Conservation (phyloP, 768 basidiomycete genomes). For the Xerocomellus dryophilus region DNA sequence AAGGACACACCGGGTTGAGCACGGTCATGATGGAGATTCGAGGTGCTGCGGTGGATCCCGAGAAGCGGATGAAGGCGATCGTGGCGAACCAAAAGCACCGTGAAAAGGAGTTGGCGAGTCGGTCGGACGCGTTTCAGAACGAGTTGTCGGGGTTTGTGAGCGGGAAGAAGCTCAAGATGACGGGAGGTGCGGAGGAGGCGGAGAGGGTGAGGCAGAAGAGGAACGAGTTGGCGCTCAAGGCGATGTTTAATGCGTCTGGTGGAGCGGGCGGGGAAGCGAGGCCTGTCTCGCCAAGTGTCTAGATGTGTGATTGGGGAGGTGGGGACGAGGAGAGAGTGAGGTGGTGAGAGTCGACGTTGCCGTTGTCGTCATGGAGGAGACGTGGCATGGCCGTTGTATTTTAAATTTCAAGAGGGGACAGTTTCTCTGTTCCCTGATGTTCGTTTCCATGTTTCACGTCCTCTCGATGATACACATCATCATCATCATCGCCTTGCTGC, state of each 20-base stretch:
- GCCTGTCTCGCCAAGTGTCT: slow-evolving; percentile 6
- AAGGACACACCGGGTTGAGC: slow-evolving; percentile 61
- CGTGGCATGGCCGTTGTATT: not conserved
- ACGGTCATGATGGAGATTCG: slow-evolving; percentile 91
- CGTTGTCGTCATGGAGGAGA: not conserved
- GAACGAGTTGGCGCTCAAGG: slow-evolving; percentile 82
- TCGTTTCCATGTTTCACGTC: not conserved
- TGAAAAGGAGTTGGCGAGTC: slow-evolving; percentile 67
- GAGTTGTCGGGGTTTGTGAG: slow-evolving; percentile 86
- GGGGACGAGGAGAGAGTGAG: not conserved
- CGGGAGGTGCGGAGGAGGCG: slow-evolving; percentile 88
- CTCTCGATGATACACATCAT: not conserved
- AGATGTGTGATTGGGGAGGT: not conserved
- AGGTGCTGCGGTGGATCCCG: slow-evolving; percentile 76
- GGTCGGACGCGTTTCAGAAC: slow-evolving; percentile 78
- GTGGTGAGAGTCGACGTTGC: not conserved
- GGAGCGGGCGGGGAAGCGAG: slow-evolving; percentile 1
- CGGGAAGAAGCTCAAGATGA: slow-evolving; percentile 89
- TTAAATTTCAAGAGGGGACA: not conserved
- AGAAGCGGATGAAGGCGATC: slow-evolving; percentile 86
- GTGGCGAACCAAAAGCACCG: slow-evolving; percentile 81
- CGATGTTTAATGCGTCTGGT: slow-evolving; percentile 63
- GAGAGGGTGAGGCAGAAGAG: slow-evolving; percentile 84
- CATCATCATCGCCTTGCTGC: not conserved
- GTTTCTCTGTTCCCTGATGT: not conserved